Base-by-base conservation (phyloP, 23 red algal species). In the Gracilariopsis chorda region DNA sequence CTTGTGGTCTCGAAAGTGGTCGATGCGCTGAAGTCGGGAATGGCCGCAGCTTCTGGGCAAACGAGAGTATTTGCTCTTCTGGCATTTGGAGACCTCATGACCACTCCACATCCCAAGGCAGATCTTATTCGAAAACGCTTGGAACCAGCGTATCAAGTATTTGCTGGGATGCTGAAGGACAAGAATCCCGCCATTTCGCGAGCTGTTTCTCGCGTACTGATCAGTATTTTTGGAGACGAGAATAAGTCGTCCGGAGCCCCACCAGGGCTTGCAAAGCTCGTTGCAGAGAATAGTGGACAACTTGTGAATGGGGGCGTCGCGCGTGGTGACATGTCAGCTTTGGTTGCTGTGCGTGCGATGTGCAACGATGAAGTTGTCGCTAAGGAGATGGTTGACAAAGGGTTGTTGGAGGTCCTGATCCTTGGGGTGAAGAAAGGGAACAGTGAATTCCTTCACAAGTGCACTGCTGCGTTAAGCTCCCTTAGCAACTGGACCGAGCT, bases 1-100 rank as follows among this genome's bases (percentile, higher is more conserved):
- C 72, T 91, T 16, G 88, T 91, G 12, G 76, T 91, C 14, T 36
- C 36, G 10, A 74, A 74, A 20, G 88, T 73, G 48, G 88, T 59
- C 4, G 57, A 80, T 45, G 88, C 88, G 17, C 68, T 91, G 62
- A 24, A n/a, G 29, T 33, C 14, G 10, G 77, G 75, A 17, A 80
- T 91, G 88, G 61, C 21, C 45, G 58, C 53, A 29, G 57, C 76
- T 3, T 56, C 45, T 5, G 48, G 74, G 28, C 88, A 82, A 35
- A 82, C 88, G 7, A 62, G 52, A 46, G 49, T 73, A 17, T 91
- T 91, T 49, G 49, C 72, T 70, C 60, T 56, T 6, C 43, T 82
- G 11, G 88, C 88, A 30, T 82, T 91, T 46, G 74, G 75, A 8
- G 88, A 91, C 55, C 33, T 91, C 11, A 80, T 91, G 88, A 91